These are phyloP conservation scores for Colletotrichum incanum DNA, from an alignment of 2,329 filamentous ascomycete species.

Conservation along the genomic window DNA sequence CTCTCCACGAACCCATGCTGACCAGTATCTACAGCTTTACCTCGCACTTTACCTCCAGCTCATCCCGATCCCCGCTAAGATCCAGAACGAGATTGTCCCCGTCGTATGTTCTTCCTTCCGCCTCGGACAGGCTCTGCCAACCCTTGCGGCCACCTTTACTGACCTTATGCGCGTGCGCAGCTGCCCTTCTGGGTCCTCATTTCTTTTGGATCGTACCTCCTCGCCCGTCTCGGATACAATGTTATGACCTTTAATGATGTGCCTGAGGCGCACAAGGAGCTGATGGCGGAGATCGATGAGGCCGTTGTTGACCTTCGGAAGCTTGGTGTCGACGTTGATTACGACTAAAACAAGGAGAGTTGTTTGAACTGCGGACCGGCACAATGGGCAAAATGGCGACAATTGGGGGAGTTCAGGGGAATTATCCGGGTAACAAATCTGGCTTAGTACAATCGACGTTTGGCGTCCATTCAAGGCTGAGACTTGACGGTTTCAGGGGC, in stretches of 20 bases:
- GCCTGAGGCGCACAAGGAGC: constrained; percentile 88
- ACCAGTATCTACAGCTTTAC: constrained; percentile 78
- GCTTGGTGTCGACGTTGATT: constrained; percentile 86
- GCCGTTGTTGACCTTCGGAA: constrained; percentile 81
- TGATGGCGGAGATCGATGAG: constrained; percentile 87
- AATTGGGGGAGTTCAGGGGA: constrained; percentile 10
- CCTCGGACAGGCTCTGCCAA: background rate
- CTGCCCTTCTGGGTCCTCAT: constrained; percentile 95
- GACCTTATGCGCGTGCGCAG: constrained; percentile 62
- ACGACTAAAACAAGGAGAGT: constrained; percentile 47
- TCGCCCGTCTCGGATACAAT: constrained; percentile 92
- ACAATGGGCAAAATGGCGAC: background rate
- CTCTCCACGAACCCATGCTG: constrained; percentile 35
- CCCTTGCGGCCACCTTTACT: constrained; percentile 19
- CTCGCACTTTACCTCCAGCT: constrained; percentile 88
- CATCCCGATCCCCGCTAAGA: constrained; percentile 81
- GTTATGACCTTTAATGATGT: constrained; percentile 98
- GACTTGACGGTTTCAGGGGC: background rate
- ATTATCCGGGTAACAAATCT: background rate
- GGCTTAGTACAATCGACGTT: constrained; percentile 12
- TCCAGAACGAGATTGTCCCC: constrained; percentile 90
- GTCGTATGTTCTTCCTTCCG: constrained; percentile 74
- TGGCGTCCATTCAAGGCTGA: background rate
- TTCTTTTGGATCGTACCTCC: constrained; percentile 90
- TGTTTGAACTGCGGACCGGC: background rate